phyloP scores from a whole-genome alignment of 1,284 basidiomycete genomes.

The Puccinia hordei region DNA sequence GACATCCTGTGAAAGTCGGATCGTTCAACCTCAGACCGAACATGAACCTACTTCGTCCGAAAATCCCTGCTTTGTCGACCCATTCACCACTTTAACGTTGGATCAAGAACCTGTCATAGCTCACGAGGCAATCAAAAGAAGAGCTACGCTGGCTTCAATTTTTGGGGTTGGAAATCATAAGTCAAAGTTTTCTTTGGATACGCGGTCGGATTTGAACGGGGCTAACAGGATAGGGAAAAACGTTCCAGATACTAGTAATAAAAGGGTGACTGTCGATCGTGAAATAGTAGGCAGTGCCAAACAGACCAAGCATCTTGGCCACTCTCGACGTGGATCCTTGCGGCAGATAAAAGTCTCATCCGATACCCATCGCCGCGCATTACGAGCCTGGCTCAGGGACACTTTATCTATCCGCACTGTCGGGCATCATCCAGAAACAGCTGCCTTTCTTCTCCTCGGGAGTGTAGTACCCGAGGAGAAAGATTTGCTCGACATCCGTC shows the following conservation, averaged over 20 bases:
- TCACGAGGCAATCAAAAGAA: constrained; percentile 16
- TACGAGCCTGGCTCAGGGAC: constrained; percentile 55
- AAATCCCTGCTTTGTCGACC: constrained; percentile 14
- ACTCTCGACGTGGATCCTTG: constrained; percentile 45
- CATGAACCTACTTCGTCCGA: not conserved
- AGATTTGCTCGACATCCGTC: constrained; percentile 54
- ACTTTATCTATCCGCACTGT: constrained; percentile 53
- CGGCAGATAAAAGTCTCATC: constrained; percentile 52
- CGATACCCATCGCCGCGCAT: constrained; percentile 53
- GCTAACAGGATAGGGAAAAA: not conserved
- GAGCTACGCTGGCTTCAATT: constrained; percentile 39
- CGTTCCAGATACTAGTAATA: not conserved
- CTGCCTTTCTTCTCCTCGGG: constrained; percentile 54
- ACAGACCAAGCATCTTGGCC: not conserved
- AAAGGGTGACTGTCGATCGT: constrained; percentile 3
- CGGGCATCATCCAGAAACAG: constrained; percentile 55
- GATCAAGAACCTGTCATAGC: not conserved
- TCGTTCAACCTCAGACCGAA: constrained; percentile 4
- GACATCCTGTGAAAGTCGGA: not conserved
- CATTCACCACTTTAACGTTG: constrained; percentile 13
- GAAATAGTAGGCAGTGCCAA: constrained; percentile 13
- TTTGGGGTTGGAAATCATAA: constrained; percentile 45
- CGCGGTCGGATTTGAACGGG: constrained; percentile 35
- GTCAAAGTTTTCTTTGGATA: constrained; percentile 48
- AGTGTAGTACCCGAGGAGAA: constrained; percentile 53